Evolutionary conservation across 805 yeast genomes (phyloP).

Genomic region (Suhomyces sp.): DNA sequence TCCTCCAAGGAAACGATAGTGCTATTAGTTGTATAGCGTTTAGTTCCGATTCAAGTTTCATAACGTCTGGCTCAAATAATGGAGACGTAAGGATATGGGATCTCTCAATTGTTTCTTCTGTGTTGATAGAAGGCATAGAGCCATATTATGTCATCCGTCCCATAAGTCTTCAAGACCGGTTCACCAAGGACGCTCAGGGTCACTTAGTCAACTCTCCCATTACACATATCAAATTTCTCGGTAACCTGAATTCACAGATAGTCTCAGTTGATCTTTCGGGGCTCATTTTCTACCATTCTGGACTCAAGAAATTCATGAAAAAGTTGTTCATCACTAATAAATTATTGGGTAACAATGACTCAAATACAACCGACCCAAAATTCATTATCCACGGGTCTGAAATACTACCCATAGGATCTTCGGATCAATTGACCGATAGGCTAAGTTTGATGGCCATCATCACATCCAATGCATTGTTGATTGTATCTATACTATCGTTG

Average conservation of each 20-base stretch:
- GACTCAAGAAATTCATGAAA: slow-evolving; percentile 56
- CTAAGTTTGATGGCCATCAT: slow-evolving; percentile 62
- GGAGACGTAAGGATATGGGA: slow-evolving; percentile 78
- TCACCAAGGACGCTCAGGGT: slow-evolving; percentile 25
- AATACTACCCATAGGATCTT: slow-evolving; percentile 61
- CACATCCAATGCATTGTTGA: slow-evolving; percentile 48
- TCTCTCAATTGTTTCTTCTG: slow-evolving; percentile 49
- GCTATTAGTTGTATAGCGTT: slow-evolving; percentile 54
- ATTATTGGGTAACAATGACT: slow-evolving; percentile 48
- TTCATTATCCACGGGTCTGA: slow-evolving; percentile 32
- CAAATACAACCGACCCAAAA: slow-evolving; percentile 16
- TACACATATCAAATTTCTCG: slow-evolving; percentile 26
- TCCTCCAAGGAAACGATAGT: slow-evolving; percentile 41
- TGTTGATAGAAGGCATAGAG: neutral
- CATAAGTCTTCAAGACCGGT: slow-evolving; percentile 23
- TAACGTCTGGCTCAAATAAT: slow-evolving; percentile 65
- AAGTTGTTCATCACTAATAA: slow-evolving; percentile 47
- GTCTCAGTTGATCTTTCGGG: slow-evolving; percentile 36
- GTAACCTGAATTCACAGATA: slow-evolving; percentile 27
- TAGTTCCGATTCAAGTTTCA: slow-evolving; percentile 65
- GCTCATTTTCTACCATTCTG: slow-evolving; percentile 61
- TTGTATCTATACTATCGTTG: slow-evolving; percentile 54
- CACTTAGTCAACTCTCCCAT: slow-evolving; percentile 28
- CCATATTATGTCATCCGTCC: slow-evolving; percentile 21
- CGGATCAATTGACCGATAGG: slow-evolving; percentile 52